Percentiles rank a stretch among this genome's conserved stretches.
Evolutionary conservation across 371 early-diverging fungal species (phyloP).

Genomic region (Dentiscutata heterogama): DNA sequence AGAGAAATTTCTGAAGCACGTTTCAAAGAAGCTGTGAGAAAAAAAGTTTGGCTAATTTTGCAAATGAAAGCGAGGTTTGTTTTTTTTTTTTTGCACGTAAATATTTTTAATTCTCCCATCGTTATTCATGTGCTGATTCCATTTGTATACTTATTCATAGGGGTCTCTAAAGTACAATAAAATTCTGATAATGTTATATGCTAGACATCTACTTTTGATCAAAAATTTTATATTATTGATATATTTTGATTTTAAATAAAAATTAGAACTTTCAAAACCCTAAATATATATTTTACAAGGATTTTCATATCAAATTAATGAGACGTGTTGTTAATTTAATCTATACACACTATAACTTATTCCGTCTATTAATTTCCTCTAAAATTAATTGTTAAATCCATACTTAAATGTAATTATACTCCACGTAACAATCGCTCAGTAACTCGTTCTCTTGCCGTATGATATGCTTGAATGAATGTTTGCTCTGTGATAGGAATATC

Average conservation of each 20-base stretch:
- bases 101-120: not conserved
- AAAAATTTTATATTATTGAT: not conserved
- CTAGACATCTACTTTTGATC: not conserved
- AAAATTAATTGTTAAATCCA: too few relatives aligned
- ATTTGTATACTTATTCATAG: not conserved
- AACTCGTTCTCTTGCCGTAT: slow-evolving; percentile 90
- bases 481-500: slow-evolving; percentile 93
- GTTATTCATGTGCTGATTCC: too few relatives aligned
- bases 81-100: not conserved
- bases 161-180: not conserved
- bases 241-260: too few relatives aligned
- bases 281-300: too few relatives aligned
- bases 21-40: slow-evolving; percentile 64
- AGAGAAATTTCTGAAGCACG: slow-evolving; percentile 61
- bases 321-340: too few relatives aligned
- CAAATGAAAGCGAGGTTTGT: slow-evolving; percentile 68
- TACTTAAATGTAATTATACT: not conserved
- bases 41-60: slow-evolving; percentile 69
- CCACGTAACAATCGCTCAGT: slow-evolving; percentile 53
- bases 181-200: too few relatives aligned
- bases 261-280: too few relatives aligned
- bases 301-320: too few relatives aligned
- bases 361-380: too few relatives aligned
- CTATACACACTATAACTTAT: too few relatives aligned
- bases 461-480: slow-evolving; percentile 89